These are phyloP conservation scores for Myxozyma melibiosi DNA, from an alignment of 805 yeast species.

Conservation along the genomic window DNA sequence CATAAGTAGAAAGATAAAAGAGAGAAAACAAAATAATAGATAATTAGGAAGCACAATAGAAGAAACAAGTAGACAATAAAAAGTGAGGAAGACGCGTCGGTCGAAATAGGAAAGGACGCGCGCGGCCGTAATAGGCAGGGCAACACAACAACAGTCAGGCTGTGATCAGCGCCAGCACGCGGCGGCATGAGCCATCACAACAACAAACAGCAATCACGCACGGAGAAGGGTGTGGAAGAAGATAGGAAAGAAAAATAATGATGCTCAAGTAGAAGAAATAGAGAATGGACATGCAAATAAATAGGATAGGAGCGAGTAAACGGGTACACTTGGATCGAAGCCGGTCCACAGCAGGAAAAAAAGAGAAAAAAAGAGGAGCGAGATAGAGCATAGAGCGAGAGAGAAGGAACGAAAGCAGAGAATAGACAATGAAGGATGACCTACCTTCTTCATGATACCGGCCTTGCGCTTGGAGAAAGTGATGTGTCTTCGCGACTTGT, in stretches of 20 bases:
- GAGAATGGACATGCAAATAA: too few species aligned
- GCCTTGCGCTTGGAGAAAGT: slow-evolving; percentile 98
- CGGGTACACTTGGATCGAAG: too few species aligned
- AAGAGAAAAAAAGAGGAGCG: not conserved
- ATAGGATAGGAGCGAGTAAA: too few species aligned
- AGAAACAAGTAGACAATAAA: not conserved
- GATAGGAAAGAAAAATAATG: too few species aligned
- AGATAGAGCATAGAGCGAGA: not conserved
- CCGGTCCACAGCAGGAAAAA: not conserved
- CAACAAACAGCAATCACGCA: too few species aligned
- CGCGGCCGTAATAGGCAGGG: slow-evolving; percentile 10
- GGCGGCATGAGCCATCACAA: too few species aligned
- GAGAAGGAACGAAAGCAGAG: not conserved
- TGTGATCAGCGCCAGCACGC: not conserved
- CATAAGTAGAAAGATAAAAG: not conserved
- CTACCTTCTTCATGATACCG: slow-evolving; percentile 90
- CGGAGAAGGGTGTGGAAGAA: too few species aligned
- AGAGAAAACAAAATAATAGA: too few species aligned
- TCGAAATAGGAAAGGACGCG: slow-evolving; percentile 25
- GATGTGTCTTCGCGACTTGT: slow-evolving; percentile 95
- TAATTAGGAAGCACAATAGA: too few species aligned
- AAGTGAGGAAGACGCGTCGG: slow-evolving; percentile 15
- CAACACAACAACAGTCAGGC: not conserved
- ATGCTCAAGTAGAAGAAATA: too few species aligned
- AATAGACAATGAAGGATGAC: not conserved